phyloP scores from a whole-genome alignment of 2,329 filamentous ascomycete genomes.

The Fusarium sp. region DNA sequence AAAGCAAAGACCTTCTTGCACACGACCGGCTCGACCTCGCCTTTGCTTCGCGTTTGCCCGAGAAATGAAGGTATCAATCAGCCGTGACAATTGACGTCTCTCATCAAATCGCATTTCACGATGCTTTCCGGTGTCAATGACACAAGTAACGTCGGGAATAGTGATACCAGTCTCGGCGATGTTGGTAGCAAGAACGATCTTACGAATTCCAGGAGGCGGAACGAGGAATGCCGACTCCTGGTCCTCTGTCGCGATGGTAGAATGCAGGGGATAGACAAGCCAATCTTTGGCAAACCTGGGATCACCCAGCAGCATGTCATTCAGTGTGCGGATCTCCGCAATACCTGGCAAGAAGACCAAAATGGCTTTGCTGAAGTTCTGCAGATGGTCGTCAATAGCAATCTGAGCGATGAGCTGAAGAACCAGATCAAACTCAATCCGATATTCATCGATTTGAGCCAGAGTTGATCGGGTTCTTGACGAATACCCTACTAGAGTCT shows the following conservation, averaged over 20 bases:
- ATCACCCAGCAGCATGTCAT: slow-evolving; percentile 86
- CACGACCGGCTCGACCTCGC: slow-evolving; percentile 92
- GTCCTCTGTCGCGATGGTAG: slow-evolving; percentile 94
- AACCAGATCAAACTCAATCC: slow-evolving; percentile 90
- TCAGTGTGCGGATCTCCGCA: slow-evolving; percentile 89
- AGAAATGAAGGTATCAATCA: slow-evolving; percentile 96
- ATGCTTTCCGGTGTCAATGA: slow-evolving; percentile 96
- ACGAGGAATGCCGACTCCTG: slow-evolving; percentile 93
- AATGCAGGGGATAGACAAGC: slow-evolving; percentile 92
- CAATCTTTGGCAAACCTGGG: slow-evolving; percentile 82
- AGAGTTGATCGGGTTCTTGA: slow-evolving; percentile 81
- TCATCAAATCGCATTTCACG: slow-evolving; percentile 99
- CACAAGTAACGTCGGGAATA: slow-evolving; percentile 96
- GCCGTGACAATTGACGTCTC: slow-evolving; percentile 87
- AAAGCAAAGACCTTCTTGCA: slow-evolving; percentile 95
- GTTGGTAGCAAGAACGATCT: slow-evolving; percentile 97
- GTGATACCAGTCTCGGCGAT: slow-evolving; percentile 99
- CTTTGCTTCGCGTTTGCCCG: slow-evolving; percentile 96
- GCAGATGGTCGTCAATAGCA: slow-evolving; percentile 76
- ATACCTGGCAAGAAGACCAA: slow-evolving; percentile 96
- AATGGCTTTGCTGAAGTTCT: slow-evolving; percentile 87
- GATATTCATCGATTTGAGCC: slow-evolving; percentile 87
- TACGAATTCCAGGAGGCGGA: slow-evolving; percentile 85
- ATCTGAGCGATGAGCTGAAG: slow-evolving; percentile 84
- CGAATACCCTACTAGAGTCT: slow-evolving; percentile 81